These are phyloP conservation scores for Leccinum subtestaceum DNA, from an alignment of 768 basidiomycete species.

Conservation along the genomic window DNA sequence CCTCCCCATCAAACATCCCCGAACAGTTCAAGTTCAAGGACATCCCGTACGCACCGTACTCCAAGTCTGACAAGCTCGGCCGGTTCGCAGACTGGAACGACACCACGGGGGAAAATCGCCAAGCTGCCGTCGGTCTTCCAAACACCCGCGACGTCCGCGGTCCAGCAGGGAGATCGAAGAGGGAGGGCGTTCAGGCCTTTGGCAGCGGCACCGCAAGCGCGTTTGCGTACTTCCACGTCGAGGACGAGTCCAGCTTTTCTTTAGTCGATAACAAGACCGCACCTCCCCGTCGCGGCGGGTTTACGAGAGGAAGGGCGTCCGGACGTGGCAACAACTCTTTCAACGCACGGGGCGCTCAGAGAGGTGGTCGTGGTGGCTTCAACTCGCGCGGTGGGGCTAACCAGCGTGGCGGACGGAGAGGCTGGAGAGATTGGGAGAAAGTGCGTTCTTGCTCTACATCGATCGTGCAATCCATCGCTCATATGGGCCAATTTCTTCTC, in stretches of 20 bases:
- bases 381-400: constrained; percentile 42
- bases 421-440: constrained; percentile 96
- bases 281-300: constrained; percentile 68
- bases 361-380: constrained; percentile 44
- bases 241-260: constrained; percentile 96
- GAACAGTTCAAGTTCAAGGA: constrained; percentile 96
- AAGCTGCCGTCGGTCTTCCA: constrained; percentile 48
- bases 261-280: constrained; percentile 87
- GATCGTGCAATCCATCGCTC: not conserved
- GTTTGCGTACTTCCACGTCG: constrained; percentile 96
- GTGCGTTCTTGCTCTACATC: constrained; percentile 37
- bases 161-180: constrained; percentile 54
- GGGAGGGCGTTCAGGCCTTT: constrained; percentile 81
- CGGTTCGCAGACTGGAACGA: constrained; percentile 99
- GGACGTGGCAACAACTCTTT: constrained; percentile 35
- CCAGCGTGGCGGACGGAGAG: constrained; percentile 48
- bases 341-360: constrained; percentile 41
- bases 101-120: constrained; percentile 59
- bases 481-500: constrained; percentile 8
- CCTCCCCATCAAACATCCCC: constrained; percentile 79
- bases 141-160: constrained; percentile 49
- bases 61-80: constrained; percentile 97
- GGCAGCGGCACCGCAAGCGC: constrained; percentile 88
- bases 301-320: constrained; percentile 48
- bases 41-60: constrained; percentile 97